These are phyloP conservation scores for Talaromyces stipitatus DNA, from an alignment of 495 filamentous ascomycete species.

Conservation along the genomic window DNA sequence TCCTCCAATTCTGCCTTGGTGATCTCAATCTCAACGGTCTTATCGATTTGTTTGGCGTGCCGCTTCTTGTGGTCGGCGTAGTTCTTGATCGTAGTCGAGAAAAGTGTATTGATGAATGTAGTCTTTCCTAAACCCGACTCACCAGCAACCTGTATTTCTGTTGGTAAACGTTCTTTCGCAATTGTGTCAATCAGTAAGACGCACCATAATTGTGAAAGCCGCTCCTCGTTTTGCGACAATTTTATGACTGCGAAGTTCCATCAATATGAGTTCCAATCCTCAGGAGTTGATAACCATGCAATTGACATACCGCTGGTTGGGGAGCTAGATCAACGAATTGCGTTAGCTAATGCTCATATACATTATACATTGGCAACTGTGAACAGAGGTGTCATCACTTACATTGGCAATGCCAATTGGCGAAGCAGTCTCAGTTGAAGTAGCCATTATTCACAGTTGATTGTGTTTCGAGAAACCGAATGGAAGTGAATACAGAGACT, in stretches of 20 bases:
- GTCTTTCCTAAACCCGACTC: conserved; percentile 99
- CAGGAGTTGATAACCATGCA: neutral
- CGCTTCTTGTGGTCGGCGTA: conserved; percentile 98
- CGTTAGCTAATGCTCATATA: conserved; percentile 10
- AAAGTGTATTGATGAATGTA: conserved; percentile 99
- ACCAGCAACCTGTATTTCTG: conserved; percentile 71
- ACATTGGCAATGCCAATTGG: conserved; percentile 99
- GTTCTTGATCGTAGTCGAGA: conserved; percentile 99
- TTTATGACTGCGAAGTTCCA: conserved; percentile 65
- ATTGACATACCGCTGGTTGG: conserved; percentile 74
- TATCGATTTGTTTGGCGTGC: conserved; percentile 98
- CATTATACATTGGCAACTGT: too few species aligned
- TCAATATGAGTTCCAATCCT: neutral
- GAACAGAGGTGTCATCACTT: too few species aligned
- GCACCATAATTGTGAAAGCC: conserved; percentile 98
- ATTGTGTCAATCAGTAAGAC: conserved; percentile 12
- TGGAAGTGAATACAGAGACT: conserved; percentile 10
- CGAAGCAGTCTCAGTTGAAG: conserved; percentile 72
- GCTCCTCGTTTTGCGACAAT: conserved; percentile 99
- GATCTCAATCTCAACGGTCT: conserved; percentile 99
- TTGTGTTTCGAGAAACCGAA: conserved; percentile 7
- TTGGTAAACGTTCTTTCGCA: conserved; percentile 15
- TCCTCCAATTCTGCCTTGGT: conserved; percentile 99
- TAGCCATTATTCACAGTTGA: conserved; percentile 54
- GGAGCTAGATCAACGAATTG: conserved; percentile 44